Percentiles rank a stretch among this genome's conserved stretches.
These are phyloP conservation scores for Daldinia eschscholtzii DNA, from an alignment of 2,329 filamentous ascomycete genomes.

Conservation along the genomic window DNA sequence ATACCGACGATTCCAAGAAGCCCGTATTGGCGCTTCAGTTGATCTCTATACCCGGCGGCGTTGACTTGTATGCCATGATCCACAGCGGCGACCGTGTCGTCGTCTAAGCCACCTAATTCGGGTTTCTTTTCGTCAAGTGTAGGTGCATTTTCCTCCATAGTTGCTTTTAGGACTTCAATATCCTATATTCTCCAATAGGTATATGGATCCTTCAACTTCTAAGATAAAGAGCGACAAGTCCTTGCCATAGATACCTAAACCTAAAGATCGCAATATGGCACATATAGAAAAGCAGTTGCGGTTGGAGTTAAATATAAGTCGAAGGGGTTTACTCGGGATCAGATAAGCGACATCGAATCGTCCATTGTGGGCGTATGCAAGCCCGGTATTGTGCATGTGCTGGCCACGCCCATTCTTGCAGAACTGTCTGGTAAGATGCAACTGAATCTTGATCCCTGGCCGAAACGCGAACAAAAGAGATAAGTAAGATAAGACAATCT, in stretches of 20 bases:
- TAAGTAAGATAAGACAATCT: constrained; percentile 36
- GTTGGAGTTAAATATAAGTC: constrained; percentile 6
- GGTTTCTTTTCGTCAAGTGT: constrained; percentile 38
- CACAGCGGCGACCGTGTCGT: constrained; percentile 53
- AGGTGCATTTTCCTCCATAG: constrained; percentile 22
- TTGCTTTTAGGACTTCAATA: neutral
- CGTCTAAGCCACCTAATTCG: constrained; percentile 47
- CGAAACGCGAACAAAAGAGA: constrained; percentile 24
- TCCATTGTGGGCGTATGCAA: constrained; percentile 31
- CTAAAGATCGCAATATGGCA: neutral
- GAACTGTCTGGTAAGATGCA: constrained; percentile 19
- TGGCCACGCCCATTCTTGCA: constrained; percentile 29
- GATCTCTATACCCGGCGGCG: constrained; percentile 73
- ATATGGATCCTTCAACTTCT: neutral
- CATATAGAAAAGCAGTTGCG: neutral
- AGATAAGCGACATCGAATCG: constrained; percentile 26
- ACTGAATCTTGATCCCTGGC: constrained; percentile 22
- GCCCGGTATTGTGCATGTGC: constrained; percentile 22
- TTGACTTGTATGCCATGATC: constrained; percentile 65
- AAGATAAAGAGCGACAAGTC: neutral
- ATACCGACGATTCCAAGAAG: constrained; percentile 70
- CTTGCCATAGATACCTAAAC: neutral
- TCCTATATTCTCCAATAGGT: neutral
- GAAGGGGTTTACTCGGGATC: constrained; percentile 14
- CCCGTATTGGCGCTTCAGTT: constrained; percentile 73